Base-by-base conservation (phyloP, 2,329 filamentous ascomycete genomes). In the Aspergillus pseudoglaucus region DNA sequence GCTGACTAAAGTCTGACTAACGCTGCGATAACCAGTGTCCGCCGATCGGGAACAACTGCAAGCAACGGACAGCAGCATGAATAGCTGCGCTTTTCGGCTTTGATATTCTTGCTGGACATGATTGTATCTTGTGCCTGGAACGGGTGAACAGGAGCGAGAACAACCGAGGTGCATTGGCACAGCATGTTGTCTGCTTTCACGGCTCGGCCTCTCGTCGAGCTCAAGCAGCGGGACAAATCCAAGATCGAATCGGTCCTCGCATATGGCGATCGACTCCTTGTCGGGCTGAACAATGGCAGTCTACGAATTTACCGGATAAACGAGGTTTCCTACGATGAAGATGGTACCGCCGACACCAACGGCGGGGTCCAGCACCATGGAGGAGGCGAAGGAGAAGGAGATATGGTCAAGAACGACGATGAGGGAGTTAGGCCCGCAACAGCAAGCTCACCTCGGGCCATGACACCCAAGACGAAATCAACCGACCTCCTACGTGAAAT, bases 101-200 rank as follows among this genome's bases (percentile, higher is more conserved):
- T 42, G 40, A n/a, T 6, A 18, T 38, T 30, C 20, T 20, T 35
- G 30, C 52, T 52, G 52, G 56, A 54, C 42, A 59, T 55, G 53
- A 55, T 47, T 50, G n/a, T 45, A 45, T 44, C 46, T 39, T 44
- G 44, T 43, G 30, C 27, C 30, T 33, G 37, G 43, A 50, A 15
- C 14, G 22, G 48, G 47, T 51, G 52, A 57, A 53, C 49, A 52
- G 53, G 46, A 46, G 47, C 50, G 51, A 51, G 37, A 46, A 51
- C 27, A 39, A 35, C 17, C 18, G 37, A 33, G 43, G 42, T 39
- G 44, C 45, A 47, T 30, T 25, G 59, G 58, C 53, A 49, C 57
- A 52, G 56, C 55, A 96, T 96, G 93, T 85, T 98, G 72, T 94
- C 91, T 72, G 93, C 93, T 66, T 98, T 98, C 74, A 95, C 87